Conservation (phyloP, 2,329 filamentous ascomycete genomes). For the Fusarium siculi region DNA sequence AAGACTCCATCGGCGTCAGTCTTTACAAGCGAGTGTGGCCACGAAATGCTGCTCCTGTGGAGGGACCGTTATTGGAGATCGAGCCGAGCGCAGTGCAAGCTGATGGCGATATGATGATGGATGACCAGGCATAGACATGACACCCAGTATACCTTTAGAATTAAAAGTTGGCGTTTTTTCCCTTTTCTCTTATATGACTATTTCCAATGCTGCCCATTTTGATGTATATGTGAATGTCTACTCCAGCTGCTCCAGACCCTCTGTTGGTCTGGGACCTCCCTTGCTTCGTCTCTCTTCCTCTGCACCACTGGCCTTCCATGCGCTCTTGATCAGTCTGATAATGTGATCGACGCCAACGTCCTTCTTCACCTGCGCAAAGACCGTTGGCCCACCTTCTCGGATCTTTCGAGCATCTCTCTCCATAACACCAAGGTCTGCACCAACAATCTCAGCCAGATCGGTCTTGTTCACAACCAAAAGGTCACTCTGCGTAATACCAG, state of each 20-base stretch:
- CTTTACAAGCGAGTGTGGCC: constrained; percentile 89
- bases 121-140: constrained; percentile 45
- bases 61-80: constrained; percentile 55
- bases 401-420: constrained; percentile 94
- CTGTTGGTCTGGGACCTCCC: constrained; percentile 68
- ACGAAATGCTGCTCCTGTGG: constrained; percentile 66
- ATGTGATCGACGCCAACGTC: constrained; percentile 87
- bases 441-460: constrained; percentile 88
- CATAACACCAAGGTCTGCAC: constrained; percentile 92
- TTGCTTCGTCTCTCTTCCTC: constrained; percentile 64
- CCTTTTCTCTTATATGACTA: constrained; percentile 16
- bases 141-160: constrained; percentile 45
- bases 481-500: constrained; percentile 96
- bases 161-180: constrained; percentile 43
- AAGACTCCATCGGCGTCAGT: constrained; percentile 92
- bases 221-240: constrained; percentile 11
- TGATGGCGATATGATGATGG: constrained; percentile 52
- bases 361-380: constrained; percentile 98
- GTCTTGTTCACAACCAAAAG: constrained; percentile 97
- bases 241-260: constrained; percentile 61
- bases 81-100: constrained; percentile 31
- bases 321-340: constrained; percentile 86
- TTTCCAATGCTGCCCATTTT: not conserved
- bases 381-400: constrained; percentile 92
- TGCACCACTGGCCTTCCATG: constrained; percentile 92